Evolutionary conservation across 2,329 filamentous ascomycete species (phyloP), one percentile per base, ranked within the genome.

Genomic region (Xylaria sp.): DNA sequence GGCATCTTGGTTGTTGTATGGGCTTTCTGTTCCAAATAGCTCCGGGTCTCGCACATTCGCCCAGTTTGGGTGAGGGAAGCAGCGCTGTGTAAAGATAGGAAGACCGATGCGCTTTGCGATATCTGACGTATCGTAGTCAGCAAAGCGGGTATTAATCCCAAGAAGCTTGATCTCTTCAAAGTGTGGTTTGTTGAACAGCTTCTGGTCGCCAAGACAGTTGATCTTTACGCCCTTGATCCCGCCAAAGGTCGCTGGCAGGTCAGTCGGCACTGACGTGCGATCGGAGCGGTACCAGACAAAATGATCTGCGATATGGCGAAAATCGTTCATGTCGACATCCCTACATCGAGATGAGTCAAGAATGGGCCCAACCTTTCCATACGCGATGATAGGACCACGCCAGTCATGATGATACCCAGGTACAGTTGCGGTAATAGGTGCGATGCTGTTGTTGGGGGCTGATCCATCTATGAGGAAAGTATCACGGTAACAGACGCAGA

Each of bases 301-400:
- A 25, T 55, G 50, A 20, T 74, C 70, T 6, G 65, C 37, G 15
- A 73, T 39, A 48, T 75, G 70, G 2, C 73, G 73, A 28, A 75
- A 73, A 59, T 75, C 72, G 12, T 64, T 66, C 73, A 75, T 69
- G 34, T 70, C 64, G 12, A 74, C 39, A 65, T 75, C 73, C 54
- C 62, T 71, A 34, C 58, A 71, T 44, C n/a, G 5, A 0, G 12
- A 12, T 44, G 61, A 44, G 28, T 70, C 65, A 3, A 50, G 2
- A 4, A 18, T 34, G 5, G 34, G 2, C 1, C 67, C 63, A 23
- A 41, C 25, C 4, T 48, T 51, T 1, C 44, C 63, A 13, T 69
- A 63, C 8, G 37, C 67, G 51, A 73, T 37, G 25, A 74, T 31
- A 23, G 67, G 69, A 39, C 72, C 73, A 8, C 68, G 46, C 46